Evolutionary conservation across 2,329 filamentous ascomycete genomes (phyloP), one percentile per base, ranked within the genome.

Genomic region (Fusarium aywerte): DNA sequence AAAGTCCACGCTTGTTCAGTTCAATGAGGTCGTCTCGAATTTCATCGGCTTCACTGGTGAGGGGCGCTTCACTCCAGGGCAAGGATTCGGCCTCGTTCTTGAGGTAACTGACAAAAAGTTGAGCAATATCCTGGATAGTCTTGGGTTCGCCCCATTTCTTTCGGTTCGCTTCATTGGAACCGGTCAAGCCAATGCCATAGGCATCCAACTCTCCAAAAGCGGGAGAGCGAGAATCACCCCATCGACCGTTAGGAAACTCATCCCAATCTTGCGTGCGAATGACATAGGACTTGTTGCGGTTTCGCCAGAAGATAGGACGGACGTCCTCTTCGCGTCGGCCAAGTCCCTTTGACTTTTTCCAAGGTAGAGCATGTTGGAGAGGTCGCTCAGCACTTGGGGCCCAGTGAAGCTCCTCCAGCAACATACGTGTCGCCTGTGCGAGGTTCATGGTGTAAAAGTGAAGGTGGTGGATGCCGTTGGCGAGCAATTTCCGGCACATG

Each of bases 381-480:
- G 94, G 93, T 29, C 90, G 89, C 65, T 91, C 89, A 9, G 88
- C 83, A 20, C 91, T 91, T 2, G 96, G 95, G 48, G 92, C 86
- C 79, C 97, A 88, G 53, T 89, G 85, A 23, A 99, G 85, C 78
- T 97, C 94, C 73, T 98, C 94, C 15, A 99, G 86, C 23, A 99
- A 89, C 90, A 97, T 94, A 72, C 91, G 90, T 2, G 95, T 97
- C 49, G 96, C 92, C 78, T 97, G 93, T 12, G 93, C 95, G 20
- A 99, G 85, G 80, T 99, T 99, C 96, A 99, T 99, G 62, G 96
- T 99, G 83, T 99, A 99, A 80, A 99, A 99, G 80, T 99, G 96
- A 68, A 99, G 80, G 76, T 97, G 93, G 67, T 89, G 85, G 69
- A 97, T 92, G 38, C 94, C 96, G 33, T 89, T 89, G 60, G 89